These are phyloP conservation scores for Cornus controversa DNA, from an alignment of 148 eudicot genomes.

Conservation along the genomic window DNA sequence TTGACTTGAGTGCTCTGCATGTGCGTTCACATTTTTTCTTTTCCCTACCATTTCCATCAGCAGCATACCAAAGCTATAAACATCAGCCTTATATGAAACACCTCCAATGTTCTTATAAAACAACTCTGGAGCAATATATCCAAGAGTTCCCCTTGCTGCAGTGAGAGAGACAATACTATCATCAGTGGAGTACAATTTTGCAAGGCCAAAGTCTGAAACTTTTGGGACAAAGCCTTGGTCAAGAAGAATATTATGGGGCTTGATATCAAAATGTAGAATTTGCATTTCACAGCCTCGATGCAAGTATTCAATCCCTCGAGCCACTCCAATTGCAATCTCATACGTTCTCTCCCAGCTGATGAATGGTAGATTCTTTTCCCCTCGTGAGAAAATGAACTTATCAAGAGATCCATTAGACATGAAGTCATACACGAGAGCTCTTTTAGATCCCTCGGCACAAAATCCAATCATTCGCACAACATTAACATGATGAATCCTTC, in stretches of 20 bases:
- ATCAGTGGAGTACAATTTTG: background rate
- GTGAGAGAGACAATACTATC: conserved; percentile 4
- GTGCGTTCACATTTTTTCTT: too few species aligned
- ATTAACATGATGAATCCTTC: conserved; percentile 11
- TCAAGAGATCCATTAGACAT: conserved; percentile 2
- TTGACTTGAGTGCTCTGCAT: background rate
- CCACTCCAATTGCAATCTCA: background rate
- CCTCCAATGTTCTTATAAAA: background rate
- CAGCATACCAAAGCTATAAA: conserved; percentile 6
- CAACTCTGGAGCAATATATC: too few species aligned
- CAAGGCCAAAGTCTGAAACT: conserved; percentile 10
- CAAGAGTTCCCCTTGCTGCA: too few species aligned
- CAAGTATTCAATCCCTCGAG: conserved; percentile 10
- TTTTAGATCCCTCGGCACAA: conserved; percentile 5
- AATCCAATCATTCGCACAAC: background rate
- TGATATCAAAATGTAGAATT: conserved; percentile 6
- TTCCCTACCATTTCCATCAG: background rate
- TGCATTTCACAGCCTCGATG: background rate
- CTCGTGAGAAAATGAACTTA: background rate
- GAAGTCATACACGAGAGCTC: background rate
- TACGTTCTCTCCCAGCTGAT: background rate
- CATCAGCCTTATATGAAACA: conserved; percentile 4
- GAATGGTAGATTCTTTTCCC: too few species aligned
- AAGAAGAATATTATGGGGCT: background rate
- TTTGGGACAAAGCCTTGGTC: background rate